Percentiles rank a stretch among this genome's conserved stretches.
Evolutionary conservation across 352 stramenopile species (phyloP).

Genomic region (Phytophthora brassicae): DNA sequence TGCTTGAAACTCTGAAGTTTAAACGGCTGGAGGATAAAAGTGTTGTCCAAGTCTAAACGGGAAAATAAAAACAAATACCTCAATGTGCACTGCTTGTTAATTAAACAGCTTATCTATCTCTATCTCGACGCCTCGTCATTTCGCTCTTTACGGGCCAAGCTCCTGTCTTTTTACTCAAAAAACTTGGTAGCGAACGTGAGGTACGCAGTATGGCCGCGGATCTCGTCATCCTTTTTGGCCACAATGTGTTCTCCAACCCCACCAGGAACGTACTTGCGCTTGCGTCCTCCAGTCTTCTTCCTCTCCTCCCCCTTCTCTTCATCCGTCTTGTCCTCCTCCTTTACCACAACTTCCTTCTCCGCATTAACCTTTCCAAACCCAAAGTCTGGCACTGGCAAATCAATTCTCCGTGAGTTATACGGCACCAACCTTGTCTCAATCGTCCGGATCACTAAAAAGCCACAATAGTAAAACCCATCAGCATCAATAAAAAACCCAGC

Average conservation of each 20-base stretch:
- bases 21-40: too few relatives aligned
- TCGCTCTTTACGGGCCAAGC: too few relatives aligned
- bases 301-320: conserved; percentile 32
- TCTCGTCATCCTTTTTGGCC: conserved; percentile 86
- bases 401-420: conserved; percentile 67
- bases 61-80: neutral
- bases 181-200: conserved; percentile 88
- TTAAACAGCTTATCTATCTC: conserved; percentile 35
- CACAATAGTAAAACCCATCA: conserved; percentile 8
- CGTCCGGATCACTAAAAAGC: conserved; percentile 73
- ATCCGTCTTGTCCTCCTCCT: conserved; percentile 17
- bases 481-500: neutral
- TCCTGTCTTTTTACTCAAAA: conserved; percentile 58
- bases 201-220: conserved; percentile 86
- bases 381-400: conserved; percentile 76
- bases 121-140: conserved; percentile 12
- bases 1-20: too few relatives aligned
- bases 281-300: conserved; percentile 40
- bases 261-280: conserved; percentile 55
- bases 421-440: conserved; percentile 94
- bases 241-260: conserved; percentile 63
- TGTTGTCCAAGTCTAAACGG: too few relatives aligned
- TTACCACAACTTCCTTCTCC: conserved; percentile 10
- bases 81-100: conserved; percentile 22
- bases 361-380: conserved; percentile 43